Evolutionary conservation across 441 rosid genomes (phyloP).

Genomic region (Gossypium lobatum): DNA sequence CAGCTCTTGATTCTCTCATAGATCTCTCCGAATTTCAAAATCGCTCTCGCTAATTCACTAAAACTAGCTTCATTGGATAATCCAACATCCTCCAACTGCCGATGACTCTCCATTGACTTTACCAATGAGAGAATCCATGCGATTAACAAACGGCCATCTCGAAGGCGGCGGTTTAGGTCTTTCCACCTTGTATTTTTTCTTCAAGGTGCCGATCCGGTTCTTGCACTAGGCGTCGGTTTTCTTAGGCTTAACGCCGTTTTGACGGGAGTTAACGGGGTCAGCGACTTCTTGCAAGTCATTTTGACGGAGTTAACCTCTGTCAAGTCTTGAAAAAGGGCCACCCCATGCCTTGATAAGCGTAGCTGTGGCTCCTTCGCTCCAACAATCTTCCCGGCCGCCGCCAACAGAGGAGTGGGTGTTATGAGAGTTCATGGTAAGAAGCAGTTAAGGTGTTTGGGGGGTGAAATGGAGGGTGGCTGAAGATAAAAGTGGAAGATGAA

Average conservation of each 20-base stretch:
- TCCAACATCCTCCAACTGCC: slow-evolving; percentile 41
- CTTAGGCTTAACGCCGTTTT: slow-evolving; percentile 28
- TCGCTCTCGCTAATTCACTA: slow-evolving; percentile 63
- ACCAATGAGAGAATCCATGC: slow-evolving; percentile 47
- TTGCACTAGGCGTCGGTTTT: slow-evolving; percentile 75
- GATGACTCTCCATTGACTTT: slow-evolving; percentile 30
- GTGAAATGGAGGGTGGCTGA: slow-evolving; percentile 6
- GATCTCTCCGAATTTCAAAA: slow-evolving; percentile 58
- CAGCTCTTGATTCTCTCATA: slow-evolving; percentile 64
- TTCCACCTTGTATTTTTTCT: slow-evolving; percentile 78
- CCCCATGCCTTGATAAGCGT: slow-evolving; percentile 67
- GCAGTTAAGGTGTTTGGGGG: slow-evolving; percentile 31
- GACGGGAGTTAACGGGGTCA: slow-evolving; percentile 45
- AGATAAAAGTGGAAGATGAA: slow-evolving; percentile 19
- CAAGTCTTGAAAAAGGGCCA: slow-evolving; percentile 45
- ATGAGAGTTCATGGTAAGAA: slow-evolving; percentile 27
- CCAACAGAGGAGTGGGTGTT: slow-evolving; percentile 16
- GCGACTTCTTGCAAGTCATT: slow-evolving; percentile 76
- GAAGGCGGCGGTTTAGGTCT: slow-evolving; percentile 43
- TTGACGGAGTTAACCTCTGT: slow-evolving; percentile 61
- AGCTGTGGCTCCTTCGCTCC: slow-evolving; percentile 60
- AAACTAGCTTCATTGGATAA: slow-evolving; percentile 45
- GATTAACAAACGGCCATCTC: slow-evolving; percentile 41
- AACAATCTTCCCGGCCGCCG: slow-evolving; percentile 45
- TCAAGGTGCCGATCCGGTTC: slow-evolving; percentile 72